A percentile compares a stretch with the other conserved stretches of the same genome.
These are phyloP conservation scores for Penicillium fimorum DNA, from an alignment of 495 filamentous ascomycete species.

Conservation along the genomic window DNA sequence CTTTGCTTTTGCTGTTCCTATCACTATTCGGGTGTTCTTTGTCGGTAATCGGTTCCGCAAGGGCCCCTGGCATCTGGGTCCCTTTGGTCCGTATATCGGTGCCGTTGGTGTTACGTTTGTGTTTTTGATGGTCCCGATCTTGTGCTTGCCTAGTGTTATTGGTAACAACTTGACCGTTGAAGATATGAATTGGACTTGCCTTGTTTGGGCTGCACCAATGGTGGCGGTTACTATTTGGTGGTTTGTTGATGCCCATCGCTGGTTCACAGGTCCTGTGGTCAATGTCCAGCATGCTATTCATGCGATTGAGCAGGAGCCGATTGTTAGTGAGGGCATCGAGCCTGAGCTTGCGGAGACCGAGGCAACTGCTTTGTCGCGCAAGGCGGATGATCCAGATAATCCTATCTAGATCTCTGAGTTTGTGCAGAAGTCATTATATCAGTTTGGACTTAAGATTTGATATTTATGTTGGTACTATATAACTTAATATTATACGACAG, in stretches of 20 bases:
- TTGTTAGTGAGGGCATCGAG: conserved; percentile 27
- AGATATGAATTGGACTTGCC: conserved; percentile 73
- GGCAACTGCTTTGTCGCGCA: conserved; percentile 56
- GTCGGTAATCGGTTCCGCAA: conserved; percentile 67
- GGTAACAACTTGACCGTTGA: conserved; percentile 56
- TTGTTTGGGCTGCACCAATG: conserved; percentile 74
- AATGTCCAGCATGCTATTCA: conserved; percentile 48
- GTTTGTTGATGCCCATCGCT: conserved; percentile 65
- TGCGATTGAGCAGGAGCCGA: conserved; percentile 15
- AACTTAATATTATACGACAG: not conserved
- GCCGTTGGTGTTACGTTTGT: conserved; percentile 60
- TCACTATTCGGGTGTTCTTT: conserved; percentile 72
- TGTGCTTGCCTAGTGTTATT: conserved; percentile 64
- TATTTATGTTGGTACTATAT: not conserved
- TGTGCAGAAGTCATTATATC: not conserved
- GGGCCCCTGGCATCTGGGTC: conserved; percentile 74
- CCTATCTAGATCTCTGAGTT: conserved; percentile 1
- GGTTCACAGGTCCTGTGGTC: conserved; percentile 75
- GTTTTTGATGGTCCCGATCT: conserved; percentile 68
- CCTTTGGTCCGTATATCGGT: conserved; percentile 61
- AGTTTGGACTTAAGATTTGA: not conserved
- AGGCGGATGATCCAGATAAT: conserved; percentile 51
- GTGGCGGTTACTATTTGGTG: conserved; percentile 64
- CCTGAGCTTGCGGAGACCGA: conserved; percentile 11
- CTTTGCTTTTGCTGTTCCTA: conserved; percentile 72